Base-by-base conservation (phyloP, 164 flowering plant genomes). In the Berberis vulgaris region DNA sequence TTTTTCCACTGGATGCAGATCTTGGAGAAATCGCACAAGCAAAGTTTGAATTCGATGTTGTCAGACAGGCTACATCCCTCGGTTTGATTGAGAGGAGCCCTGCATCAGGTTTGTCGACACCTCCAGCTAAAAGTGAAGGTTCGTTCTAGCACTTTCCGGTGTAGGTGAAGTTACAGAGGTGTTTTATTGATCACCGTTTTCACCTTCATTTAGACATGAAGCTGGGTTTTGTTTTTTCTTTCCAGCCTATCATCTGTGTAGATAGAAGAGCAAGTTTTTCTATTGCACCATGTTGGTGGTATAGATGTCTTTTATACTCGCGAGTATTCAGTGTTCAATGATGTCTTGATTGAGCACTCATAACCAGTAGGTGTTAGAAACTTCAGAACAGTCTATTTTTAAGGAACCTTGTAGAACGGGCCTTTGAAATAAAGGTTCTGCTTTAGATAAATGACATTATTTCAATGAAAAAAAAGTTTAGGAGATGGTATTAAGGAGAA, bases 11-110 rank as follows among this genome's bases (percentile, higher is more conserved):
- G 3, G 62, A 13, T 50, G 43, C 72, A 89, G 96, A 89, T 83
- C 83, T 89, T 42, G 91, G 91, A 65, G 96, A 89, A 63, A 80
- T 89, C 47, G 85, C 72, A 39, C 69, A 82, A 43, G 91, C 84
- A 9, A 89, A 89, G 68, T 83, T 82, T 59, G 90, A 73, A 57
- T 89, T 85, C 69, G 85, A 89, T 71, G 92, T 83, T 69, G 87
- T 86, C 45, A 90, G 93, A n/a, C 96, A 89, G 69, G 49, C 83
- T n/a, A 38, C 54, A 10, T 54, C 66, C 2, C 49, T 85, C 38
- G 82, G 83, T 77, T 76, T 81, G 68, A 64, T 54, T 45, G 86
- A 83, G 63, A 78, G 57, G 69, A 87, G 83, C 63, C 74, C 78
- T 61, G n/a, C 10, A 6, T 86, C 83, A 13, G 52, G 7, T 53